Base-by-base conservation (phyloP, 1,284 basidiomycete species). In the Cystobasidium pallidum region DNA sequence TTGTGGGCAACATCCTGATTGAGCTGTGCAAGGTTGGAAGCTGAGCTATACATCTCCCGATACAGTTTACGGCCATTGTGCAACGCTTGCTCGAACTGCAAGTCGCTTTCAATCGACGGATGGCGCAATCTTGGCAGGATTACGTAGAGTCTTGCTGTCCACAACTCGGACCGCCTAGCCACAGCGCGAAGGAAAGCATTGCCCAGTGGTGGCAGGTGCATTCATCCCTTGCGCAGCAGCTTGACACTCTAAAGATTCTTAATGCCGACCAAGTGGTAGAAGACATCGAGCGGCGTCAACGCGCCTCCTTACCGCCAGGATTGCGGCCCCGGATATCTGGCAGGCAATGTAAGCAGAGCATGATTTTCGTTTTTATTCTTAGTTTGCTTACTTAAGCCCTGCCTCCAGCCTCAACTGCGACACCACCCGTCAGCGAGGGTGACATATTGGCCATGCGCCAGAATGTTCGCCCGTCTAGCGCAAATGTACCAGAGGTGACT, bases 201-300 rank as follows among this genome's bases (percentile, higher is more conserved):
- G 17, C 47, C 15, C 15, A 30, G 2, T 71, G 68, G 68, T 71
- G 61, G 59, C n/a, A 64, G 36, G 21, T 64, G 28, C 68, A 71
- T 28, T 36, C 34, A 19, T 24, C 59, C 11, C 59, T 71, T 19
- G 61, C 49, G 0, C 36, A 52, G 28, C 68, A 64, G 39, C 41
- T 71, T 19, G 68, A 71, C 34, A 34, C 21, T 21, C 24, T 71
- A 34, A 51, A 55, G 10, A 71, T 71, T n/a, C 61, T 71, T 8
- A 24, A 59, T 13, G 34, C 61, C 19, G 68, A 58, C 41, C 54
- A 45, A 26, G 41, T 71, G 32, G 36, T 71, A 21, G 45, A 51
- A 30, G 61, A 71, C 21, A 36, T 71, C 6, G 30, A 71, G 45
- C 41, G 61, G 15, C 59, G 68, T 10, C 59, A 64, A 32, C 36